Conservation (phyloP, 345 rosid genomes). For the Brassica rapa region DNA sequence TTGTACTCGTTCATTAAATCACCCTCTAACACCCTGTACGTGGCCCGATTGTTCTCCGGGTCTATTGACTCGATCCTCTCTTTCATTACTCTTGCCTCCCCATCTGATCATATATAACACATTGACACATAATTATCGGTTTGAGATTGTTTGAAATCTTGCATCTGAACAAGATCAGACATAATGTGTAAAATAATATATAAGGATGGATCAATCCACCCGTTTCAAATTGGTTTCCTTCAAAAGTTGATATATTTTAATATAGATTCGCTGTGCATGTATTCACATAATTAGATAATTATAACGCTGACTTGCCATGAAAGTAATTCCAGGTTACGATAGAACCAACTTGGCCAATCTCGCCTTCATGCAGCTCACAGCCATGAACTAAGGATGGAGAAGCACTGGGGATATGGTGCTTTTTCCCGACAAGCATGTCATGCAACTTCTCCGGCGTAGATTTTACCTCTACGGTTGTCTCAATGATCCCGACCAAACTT, state of each 20-base stretch:
- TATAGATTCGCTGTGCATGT: background rate
- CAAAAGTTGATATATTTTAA: background rate
- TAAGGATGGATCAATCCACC: background rate
- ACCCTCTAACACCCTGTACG: conserved; percentile 21
- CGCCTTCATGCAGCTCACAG: conserved; percentile 44
- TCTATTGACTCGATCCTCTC: conserved; percentile 8
- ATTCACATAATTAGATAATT: background rate
- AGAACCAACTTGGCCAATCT: conserved; percentile 41
- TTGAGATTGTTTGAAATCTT: background rate
- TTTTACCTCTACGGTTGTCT: conserved; percentile 28
- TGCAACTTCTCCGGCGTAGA: conserved; percentile 31
- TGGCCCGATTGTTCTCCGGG: conserved; percentile 14
- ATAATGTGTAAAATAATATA: background rate
- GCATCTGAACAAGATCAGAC: background rate
- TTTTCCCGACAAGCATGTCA: conserved; percentile 41
- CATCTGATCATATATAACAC: conserved; percentile 20
- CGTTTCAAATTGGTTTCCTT: background rate
- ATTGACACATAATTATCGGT: background rate
- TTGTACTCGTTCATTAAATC: conserved; percentile 31
- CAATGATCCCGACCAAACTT: conserved; percentile 28
- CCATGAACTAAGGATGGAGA: conserved; percentile 32
- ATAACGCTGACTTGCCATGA: conserved; percentile 21
- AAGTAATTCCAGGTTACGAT: conserved; percentile 42
- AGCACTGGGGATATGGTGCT: conserved; percentile 38
- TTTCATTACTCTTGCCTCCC: conserved; percentile 18